Base-by-base conservation (phyloP, 768 basidiomycete genomes). In the Lactarius sanguifluus region DNA sequence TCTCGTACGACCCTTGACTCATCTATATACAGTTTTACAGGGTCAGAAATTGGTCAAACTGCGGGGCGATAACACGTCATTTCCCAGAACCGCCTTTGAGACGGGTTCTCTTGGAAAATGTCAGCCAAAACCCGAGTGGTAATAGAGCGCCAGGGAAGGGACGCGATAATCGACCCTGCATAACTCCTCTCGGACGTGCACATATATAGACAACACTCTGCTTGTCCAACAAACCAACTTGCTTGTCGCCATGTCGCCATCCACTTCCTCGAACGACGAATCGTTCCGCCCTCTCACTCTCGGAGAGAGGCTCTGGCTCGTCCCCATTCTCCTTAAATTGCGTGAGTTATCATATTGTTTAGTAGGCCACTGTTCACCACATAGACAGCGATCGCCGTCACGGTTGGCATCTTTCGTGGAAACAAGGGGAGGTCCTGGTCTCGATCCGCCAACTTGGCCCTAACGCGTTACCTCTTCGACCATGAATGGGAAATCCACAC, bases 401-500 rank as follows among this genome's bases (percentile, higher is more conserved):
- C 50, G 5, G 3, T 59, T 15, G 66, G 66, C n/a, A 40, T 67
- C 45, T 67, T 67, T 25, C 47, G 28, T 25, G 57, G 40, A 36
- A 67, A 64, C 30, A 41, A 40, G 30, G 57, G 57, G 9, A 38
- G 65, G 55, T 64, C 65, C 1, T 66, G 65, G 65, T 47, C 55
- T 8, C 34, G 12, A 7, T 62, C 66, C 3, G 32, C 57, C 13
- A 50, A 64, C 2, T 1, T 67, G 4, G 61, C 66, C 12, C 2
- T 4, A 6, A 16, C 23, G 34, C 66, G 66, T n/a, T 34, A 67
- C 25, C 1, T 67, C 2, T 36, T 64, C 7, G 3, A 13, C n/a
- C 59, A 56, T 3, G 43, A 62, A 0, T 61, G 64, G 59, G 60
- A 62, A 4, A 25, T 62, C 32, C 20, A 65, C 13, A 56, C 52